Evolutionary conservation across 1,284 basidiomycete species (phyloP), one percentile per base, ranked within the genome.

Genomic region (Ustilago sp.): DNA sequence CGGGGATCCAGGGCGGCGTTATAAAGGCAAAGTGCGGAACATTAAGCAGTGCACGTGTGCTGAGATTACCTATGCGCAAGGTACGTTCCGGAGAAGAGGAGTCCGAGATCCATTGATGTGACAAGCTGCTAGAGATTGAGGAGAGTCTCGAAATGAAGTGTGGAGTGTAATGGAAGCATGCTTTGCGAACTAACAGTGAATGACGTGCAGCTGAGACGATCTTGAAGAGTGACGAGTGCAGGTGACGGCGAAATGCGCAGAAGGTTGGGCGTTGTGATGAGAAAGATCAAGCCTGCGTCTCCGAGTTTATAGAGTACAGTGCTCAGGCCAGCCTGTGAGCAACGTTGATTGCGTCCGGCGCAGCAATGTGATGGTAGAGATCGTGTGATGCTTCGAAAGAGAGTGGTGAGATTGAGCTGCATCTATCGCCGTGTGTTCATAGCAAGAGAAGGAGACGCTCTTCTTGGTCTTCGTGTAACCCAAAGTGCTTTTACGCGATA

Each of bases 271-370:
- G n/a, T 34, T 1, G 28, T 52, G 50, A 35, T 17, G 50, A 19
- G 35, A 23, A 35, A 39, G 15, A 6, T 12, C 13, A 39, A 38
- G 32, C 36, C 35, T 19, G 45, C 50, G 13, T 48, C 23, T 13
- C 9, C n/a, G 23, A 48, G 45, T 48, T 19, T 48, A 9, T 28
- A 12, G 6, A 17, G 9, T 34, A 31, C 13, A 17, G 50, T 31
- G 50, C 28, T 52, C 50, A 52, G 50, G 17, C 32, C 50, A 52
- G 34, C 50, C 31, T 34, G 50, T 13, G 53, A 36, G 19, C 11
- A 19, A 15, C 23, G 23, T 28, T 28, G 23, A 28, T 32, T 43
- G 54, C 54, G 54, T 34, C 39, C 39, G 45, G 39, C 39, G 54
- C 38, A 6, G 54, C 4, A 43, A 28, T n/a, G 39, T 31, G 19